Evolutionary conservation across 768 basidiomycete species (phyloP), one percentile per base, ranked within the genome.

Genomic region (Boletus rubroflammeus): DNA sequence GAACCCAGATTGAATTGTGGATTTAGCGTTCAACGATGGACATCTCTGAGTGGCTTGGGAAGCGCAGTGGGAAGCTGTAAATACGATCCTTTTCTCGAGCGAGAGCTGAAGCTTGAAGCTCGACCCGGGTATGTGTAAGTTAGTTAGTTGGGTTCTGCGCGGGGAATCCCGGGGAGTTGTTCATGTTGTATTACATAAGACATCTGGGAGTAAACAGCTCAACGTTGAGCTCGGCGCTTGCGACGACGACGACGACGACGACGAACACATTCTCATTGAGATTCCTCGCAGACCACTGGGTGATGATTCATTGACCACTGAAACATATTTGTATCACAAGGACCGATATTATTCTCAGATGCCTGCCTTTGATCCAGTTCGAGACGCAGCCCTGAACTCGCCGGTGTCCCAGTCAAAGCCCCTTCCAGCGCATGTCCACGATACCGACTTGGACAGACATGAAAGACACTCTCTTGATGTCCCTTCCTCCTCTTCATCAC

Each of bases 301-400:
- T 45, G 49, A 65, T 62, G 49, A 46, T 51, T 46, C 52, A 46
- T 34, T 67, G 53, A 61, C 32, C 23, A 36, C 43, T 50, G 19
- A 13, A 42, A 49, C 51, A 41, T 31, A 47, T 44, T 11, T 28
- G 26, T 47, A 29, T 10, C 35, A 11, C 32, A 54, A 43, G 17
- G 23, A 50, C 43, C 35, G n/a, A 23, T 26, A 32, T 42, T 7
- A 13, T 42, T 26, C 31, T 36, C 41, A 35, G 41, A 70, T 70
- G 69, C 69, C 69, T 48, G 69, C 88, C 62, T 90, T 90, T 78
- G 90, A 91, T 79, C 88, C 90, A 64, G 88, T 92, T 57, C 81
- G 90, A 69, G 90, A 91, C 79, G 90, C 90, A 57, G 86, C 90
- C 64, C 81, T 88, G 63, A 88, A 88, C 72, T 88, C 86, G 40